These are phyloP conservation scores for Favolaschia claudopus DNA, from an alignment of 768 basidiomycete genomes.

Conservation along the genomic window DNA sequence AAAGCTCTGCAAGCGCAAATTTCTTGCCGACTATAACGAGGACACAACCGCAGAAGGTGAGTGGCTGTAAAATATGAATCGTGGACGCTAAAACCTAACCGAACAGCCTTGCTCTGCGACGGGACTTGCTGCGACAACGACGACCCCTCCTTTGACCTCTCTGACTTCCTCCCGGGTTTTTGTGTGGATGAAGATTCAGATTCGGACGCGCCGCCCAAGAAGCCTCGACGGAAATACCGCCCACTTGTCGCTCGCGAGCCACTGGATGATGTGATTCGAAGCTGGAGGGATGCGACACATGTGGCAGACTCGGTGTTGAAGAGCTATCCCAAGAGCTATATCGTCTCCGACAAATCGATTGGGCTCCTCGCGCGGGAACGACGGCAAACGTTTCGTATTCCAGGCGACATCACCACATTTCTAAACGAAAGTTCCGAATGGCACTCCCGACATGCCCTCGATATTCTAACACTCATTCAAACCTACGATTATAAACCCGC, in stretches of 20 bases:
- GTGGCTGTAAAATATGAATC: not conserved
- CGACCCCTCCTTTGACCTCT: not conserved
- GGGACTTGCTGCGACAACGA: conserved; percentile 9
- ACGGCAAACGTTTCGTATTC: not conserved
- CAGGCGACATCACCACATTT: not conserved
- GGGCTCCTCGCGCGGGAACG: not conserved
- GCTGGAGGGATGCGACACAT: not conserved
- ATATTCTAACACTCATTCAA: not conserved
- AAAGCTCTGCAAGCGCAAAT: not conserved
- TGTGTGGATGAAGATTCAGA: not conserved
- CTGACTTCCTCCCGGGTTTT: not conserved
- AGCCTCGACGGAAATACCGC: not conserved
- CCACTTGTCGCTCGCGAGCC: not conserved
- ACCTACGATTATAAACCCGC: not conserved
- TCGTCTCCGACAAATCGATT: not conserved
- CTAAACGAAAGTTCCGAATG: conserved; percentile 1
- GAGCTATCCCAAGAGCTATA: not conserved
- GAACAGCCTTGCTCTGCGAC: too few species aligned
- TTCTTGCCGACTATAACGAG: not conserved
- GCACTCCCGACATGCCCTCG: not conserved
- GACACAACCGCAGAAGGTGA: not conserved
- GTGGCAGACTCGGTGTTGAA: not conserved
- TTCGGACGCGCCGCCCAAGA: not conserved
- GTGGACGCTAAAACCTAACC: too few species aligned
- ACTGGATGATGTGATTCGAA: not conserved